These are phyloP conservation scores for Corchorus capsularis DNA, from an alignment of 345 rosid genomes.

Conservation along the genomic window DNA sequence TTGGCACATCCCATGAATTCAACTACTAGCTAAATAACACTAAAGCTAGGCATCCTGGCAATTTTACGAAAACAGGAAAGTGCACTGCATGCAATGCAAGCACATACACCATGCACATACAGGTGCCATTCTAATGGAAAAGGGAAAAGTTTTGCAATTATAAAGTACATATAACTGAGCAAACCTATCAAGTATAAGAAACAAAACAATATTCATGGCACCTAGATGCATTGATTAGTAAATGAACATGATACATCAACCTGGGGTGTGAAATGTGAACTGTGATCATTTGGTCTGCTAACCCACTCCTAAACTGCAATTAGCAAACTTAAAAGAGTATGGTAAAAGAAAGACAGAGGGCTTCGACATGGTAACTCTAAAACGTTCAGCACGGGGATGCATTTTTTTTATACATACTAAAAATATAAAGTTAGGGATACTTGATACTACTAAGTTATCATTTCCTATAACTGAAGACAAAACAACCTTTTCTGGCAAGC, in stretches of 20 bases:
- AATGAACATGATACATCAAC: neutral
- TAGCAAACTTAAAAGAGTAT: neutral
- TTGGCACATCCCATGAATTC: neutral
- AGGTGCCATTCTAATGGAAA: neutral
- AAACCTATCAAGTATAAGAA: neutral
- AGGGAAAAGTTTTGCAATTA: neutral
- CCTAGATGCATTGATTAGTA: neutral
- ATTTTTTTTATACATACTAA: too few relatives aligned
- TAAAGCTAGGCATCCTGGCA: neutral
- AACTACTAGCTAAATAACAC: neutral
- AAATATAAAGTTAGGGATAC: too few relatives aligned
- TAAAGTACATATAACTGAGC: neutral
- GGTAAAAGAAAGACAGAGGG: neutral
- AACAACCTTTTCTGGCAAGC: too few relatives aligned
- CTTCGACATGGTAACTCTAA: constrained; percentile 1
- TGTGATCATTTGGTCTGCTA: neutral
- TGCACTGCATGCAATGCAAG: neutral
- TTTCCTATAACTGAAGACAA: too few relatives aligned
- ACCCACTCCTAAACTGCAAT: neutral
- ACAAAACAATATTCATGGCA: neutral
- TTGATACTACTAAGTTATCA: too few relatives aligned
- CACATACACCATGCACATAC: neutral
- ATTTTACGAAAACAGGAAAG: neutral
- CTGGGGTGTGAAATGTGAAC: neutral
- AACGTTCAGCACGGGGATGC: neutral